Evolutionary conservation across 2,329 filamentous ascomycete genomes (phyloP), one percentile per base, ranked within the genome.

Genomic region (Elsinoe fawcettii): DNA sequence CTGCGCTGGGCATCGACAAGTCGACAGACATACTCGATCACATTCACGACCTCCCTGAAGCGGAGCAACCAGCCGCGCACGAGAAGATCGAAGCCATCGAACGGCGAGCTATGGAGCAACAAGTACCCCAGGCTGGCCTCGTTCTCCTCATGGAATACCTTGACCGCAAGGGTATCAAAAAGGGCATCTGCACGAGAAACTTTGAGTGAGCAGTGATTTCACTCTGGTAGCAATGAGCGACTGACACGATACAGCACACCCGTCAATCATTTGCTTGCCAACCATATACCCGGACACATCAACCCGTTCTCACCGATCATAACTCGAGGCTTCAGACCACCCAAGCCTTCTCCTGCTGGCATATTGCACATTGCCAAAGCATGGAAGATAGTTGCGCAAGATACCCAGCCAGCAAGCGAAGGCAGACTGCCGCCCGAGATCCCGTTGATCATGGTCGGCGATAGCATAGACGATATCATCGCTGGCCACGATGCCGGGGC

Each of bases 151-250:
- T 97, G 88, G 74, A 81, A 58, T 95, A 93, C 69, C 82, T 97
- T 16, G 85, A 93, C 66, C 67, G 72, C 5, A 79, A 80, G 25
- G 71, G 73, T 5, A 70, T 96, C 30, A 82, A 76, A 63, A 93
- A 95, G 71, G 92, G 82, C 14, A 90, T 97, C 62, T 96, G 91
- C 74, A 97, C 93, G 2, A 81, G 93, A 67, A 97, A 99, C 75
- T 97, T 96, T 67, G 88, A 92, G 75, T 80, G 70, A 46, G 74
- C 27, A 32, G 9, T 9, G 6, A 30, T 3, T 12, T 16, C 9
- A 51, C 39, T 12, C 9, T 25, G n/a, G 11, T 7, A 23, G 5
- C 16, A 2, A 5, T 11, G 18, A 20, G 34, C 36, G 30, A 22
- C 16, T 18, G 37, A 43, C 11, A 25, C 43, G 34, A 37, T 37